Base-by-base conservation (phyloP, 805 yeast species). In the Teunomyces atbi region DNA sequence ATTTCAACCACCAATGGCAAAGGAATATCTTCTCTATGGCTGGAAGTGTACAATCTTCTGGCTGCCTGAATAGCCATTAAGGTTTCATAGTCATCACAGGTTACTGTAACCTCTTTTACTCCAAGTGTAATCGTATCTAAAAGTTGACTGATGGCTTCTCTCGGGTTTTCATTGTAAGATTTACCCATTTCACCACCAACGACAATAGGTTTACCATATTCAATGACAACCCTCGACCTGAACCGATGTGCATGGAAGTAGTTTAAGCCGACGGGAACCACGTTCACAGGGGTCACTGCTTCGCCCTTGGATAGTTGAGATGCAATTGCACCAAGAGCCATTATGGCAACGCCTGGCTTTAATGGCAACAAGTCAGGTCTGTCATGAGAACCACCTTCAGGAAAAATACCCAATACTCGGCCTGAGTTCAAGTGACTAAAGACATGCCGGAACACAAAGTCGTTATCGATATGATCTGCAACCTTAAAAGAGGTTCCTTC, bases 321-420 rank as follows among this genome's bases (percentile, higher is more conserved):
- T 0, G 69, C 66, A 8, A 64, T 64, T 1, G 76, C 69, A 2
- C 76, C 76, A 21, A 71, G 50, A 0, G 75, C 76, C 76, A 71
- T 71, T 13, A 71, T 65, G 3, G 76, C 76, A 19, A 71, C 76
- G 1, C 76, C 76, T 0, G 76, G 74, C 46, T 71, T 71, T 47
- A 71, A 58, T 13, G 76, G 76, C 34, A 71, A 59, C 42, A 71
- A 62, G 40, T 67, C 69, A 2, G 75, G 66, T 26, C 76, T 51
- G 49, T 71, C 76, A 47, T 71, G 76, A 32, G 71, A 67, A 5
- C 76, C 76, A 10, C 76, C 76, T 48, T 71, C 76, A 7, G 76
- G 76, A 46, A 71, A 71, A 12, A 71, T 67, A 2, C 76, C 76
- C 45, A 71, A 54, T 1, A 64, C 65, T 19, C 60, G 58, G 8